These are phyloP conservation scores for Decorospora gaudefroyi DNA, from an alignment of 2,329 filamentous ascomycete genomes.

Conservation along the genomic window DNA sequence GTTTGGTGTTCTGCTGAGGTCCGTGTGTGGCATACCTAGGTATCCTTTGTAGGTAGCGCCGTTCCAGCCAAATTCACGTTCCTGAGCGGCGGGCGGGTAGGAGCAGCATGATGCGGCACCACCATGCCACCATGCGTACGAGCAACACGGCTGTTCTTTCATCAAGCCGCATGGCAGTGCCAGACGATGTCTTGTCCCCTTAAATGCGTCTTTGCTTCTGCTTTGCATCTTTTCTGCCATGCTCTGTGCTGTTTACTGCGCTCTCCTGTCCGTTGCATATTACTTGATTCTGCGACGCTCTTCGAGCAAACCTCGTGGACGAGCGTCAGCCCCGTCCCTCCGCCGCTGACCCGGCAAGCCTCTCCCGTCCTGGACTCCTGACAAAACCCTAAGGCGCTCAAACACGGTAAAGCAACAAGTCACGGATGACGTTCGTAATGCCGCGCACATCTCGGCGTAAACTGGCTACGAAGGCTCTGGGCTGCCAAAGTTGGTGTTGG, in stretches of 20 bases:
- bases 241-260: not conserved
- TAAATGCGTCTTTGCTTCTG: not conserved
- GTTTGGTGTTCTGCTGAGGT: conserved; percentile 6
- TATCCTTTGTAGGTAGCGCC: conserved; percentile 7
- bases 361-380: conserved; percentile 1
- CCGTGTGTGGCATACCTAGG: conserved; percentile 13
- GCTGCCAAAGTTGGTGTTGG: conserved; percentile 1
- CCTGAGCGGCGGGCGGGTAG: conserved; percentile 17
- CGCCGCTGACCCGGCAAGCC: conserved; percentile 6
- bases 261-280: not conserved
- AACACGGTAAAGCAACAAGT: not conserved
- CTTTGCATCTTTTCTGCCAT: not conserved
- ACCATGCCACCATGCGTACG: too few relatives aligned
- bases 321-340: conserved; percentile 7
- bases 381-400: not conserved
- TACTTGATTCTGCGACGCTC: conserved; percentile 3
- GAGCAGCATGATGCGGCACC: conserved; percentile 12
- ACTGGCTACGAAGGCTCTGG: not conserved
- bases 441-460: not conserved
- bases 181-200: not conserved
- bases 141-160: conserved; percentile 8
- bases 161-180: conserved; percentile 6
- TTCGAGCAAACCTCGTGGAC: conserved; percentile 1
- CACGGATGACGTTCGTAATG: not conserved
- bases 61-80: conserved; percentile 18